Evolutionary conservation across 345 rosid genomes (phyloP).

Genomic region (Turnera subulata): DNA sequence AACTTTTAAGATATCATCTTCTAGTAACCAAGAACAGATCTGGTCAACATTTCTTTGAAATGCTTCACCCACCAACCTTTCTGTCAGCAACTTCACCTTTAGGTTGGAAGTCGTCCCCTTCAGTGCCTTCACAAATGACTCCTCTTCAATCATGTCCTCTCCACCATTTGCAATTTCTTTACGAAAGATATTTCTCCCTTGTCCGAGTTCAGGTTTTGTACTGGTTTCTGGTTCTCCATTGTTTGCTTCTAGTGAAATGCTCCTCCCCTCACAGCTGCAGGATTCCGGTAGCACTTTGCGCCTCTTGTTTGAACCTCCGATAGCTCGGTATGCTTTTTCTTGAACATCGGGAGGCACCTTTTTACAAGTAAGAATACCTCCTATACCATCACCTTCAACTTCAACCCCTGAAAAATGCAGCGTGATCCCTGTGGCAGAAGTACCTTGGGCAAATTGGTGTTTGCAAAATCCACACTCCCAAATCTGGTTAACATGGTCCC

Average conservation of each 20-base stretch:
- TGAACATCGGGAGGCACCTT: not conserved
- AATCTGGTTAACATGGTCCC: not conserved
- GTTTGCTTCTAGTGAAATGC: not conserved
- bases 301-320: not conserved
- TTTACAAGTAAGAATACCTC: not conserved
- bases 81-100: not conserved
- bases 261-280: not conserved
- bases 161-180: not conserved
- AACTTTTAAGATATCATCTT: not conserved
- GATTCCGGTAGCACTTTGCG: not conserved
- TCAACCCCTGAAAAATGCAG: not conserved
- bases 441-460: not conserved
- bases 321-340: not conserved
- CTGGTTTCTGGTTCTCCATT: not conserved
- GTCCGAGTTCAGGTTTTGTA: not conserved
- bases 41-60: not conserved
- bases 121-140: not conserved
- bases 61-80: not conserved
- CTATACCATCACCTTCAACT: too few species aligned
- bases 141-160: not conserved
- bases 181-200: not conserved
- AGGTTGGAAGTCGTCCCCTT: not conserved
- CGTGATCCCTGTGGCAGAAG: not conserved
- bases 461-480: not conserved
- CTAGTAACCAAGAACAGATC: slow-evolving; percentile 7